Evolutionary conservation across 2,329 filamentous ascomycete species (phyloP).

Genomic region (Dryadomyces sulphureus): DNA sequence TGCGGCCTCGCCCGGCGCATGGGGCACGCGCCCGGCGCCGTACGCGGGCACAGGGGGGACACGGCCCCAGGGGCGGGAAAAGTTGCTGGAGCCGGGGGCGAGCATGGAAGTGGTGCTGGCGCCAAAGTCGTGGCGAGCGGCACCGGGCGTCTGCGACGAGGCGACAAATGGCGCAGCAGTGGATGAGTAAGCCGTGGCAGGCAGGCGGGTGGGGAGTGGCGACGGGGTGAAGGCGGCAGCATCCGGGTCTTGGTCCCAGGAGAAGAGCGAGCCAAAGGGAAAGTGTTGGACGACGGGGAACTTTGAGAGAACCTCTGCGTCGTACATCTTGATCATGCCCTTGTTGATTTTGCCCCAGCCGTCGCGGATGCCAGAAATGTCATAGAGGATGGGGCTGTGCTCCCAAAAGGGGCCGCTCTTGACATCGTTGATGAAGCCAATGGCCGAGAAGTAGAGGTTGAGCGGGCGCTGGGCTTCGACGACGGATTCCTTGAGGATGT

Average conservation of each 20-base stretch:
- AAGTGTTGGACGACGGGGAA: constrained; percentile 99
- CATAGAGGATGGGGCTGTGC: constrained; percentile 85
- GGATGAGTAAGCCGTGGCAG: too few relatives aligned
- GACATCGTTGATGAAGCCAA: constrained; percentile 95
- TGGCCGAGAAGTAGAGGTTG: constrained; percentile 88
- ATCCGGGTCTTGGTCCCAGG: constrained; percentile 55
- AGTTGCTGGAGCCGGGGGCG: too few relatives aligned
- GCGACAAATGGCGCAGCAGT: too few relatives aligned
- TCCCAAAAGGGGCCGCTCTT: constrained; percentile 96
- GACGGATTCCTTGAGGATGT: constrained; percentile 48
- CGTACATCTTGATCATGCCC: constrained; percentile 99
- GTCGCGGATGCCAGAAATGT: constrained; percentile 78
- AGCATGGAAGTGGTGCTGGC: too few relatives aligned
- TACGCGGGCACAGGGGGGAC: too few relatives aligned
- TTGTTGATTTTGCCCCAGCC: constrained; percentile 99
- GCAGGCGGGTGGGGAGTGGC: constrained; percentile 32
- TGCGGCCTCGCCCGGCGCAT: too few relatives aligned
- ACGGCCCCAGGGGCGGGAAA: too few relatives aligned
- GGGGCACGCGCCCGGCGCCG: too few relatives aligned
- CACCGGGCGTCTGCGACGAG: too few relatives aligned
- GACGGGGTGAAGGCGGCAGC: constrained; percentile 29
- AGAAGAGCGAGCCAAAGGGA: constrained; percentile 65
- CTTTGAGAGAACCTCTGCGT: constrained; percentile 88
- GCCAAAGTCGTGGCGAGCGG: too few relatives aligned
- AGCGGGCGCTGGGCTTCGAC: constrained; percentile 49